Evolutionary conservation across 148 eudicot genomes (phyloP), one percentile per base, ranked within the genome.

Genomic region (Rhododendron griersonianum): DNA sequence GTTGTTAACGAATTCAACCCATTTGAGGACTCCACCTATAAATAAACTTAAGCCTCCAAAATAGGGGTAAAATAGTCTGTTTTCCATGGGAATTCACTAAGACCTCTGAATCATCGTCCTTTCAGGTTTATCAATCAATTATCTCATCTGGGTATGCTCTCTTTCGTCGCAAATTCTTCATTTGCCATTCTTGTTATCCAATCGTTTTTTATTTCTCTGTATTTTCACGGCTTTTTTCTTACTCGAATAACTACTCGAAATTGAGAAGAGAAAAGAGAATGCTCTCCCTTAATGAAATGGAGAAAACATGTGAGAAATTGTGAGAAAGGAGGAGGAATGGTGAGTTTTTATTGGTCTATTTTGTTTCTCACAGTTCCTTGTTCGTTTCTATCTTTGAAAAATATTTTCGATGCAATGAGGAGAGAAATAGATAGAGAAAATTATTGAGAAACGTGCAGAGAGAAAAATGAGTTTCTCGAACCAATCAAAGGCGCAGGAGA

Each of bases 101-200:
- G 11, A 23, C 84, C 76, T 82, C 75, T 37, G 53, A 39, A 39
- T 41, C 50, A 82, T 39, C 84, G 39, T 28, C 39, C 41, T 71
- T 71, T 11, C 23, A 0, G 50, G 50, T 47, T 0, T 47, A 47
- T 47, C 50, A 47, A 47, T 82, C 53, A 8, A 23, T 33, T 33
- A 28, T 57, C 84, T 81, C 30, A 55, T 55, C 73, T 81, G 71
- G 84, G 84, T 81, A 55, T 81, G 84, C 47, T 57, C 71, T 81
- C 65, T 21, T 65, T 55, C 21, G 28, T 45, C 84, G 33, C 83
- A 30, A 51, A 35, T 80, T 80, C 41, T 51, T 53, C 44, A 80
- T 53, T 51, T 30, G 7, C 33, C 14, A 21, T 79, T 79, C 61
- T 79, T 30, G 30, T n/a, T 1, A 2, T 79, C 30, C 71, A 9